These are phyloP conservation scores for Gossypium schwendimanii DNA, from an alignment of 441 rosid species.

Conservation along the genomic window DNA sequence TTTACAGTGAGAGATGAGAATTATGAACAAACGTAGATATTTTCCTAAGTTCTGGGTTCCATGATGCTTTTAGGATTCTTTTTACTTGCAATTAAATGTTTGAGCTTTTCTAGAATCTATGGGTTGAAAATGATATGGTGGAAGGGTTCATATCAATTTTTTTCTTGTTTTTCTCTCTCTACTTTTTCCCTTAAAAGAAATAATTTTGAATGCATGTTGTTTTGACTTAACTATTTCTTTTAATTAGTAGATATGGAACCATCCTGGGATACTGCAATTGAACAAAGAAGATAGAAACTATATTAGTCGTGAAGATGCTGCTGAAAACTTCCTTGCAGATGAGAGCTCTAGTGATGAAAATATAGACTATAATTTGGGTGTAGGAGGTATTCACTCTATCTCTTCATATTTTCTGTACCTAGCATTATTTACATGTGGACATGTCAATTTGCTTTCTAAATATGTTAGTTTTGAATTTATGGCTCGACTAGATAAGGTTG, in stretches of 20 bases:
- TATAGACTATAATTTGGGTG: slow-evolving; percentile 56
- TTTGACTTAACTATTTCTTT: slow-evolving; percentile 9
- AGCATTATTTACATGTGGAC: slow-evolving; percentile 10
- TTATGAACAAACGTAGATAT: neutral
- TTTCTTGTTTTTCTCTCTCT: slow-evolving; percentile 1
- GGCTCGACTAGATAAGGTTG: neutral
- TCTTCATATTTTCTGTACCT: slow-evolving; percentile 12
- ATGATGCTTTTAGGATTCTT: neutral
- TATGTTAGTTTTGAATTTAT: neutral
- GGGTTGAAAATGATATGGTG: neutral
- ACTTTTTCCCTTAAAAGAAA: slow-evolving; percentile 3
- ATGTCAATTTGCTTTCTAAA: neutral
- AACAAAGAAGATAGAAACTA: slow-evolving; percentile 77
- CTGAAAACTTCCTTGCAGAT: slow-evolving; percentile 65
- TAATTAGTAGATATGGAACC: slow-evolving; percentile 85
- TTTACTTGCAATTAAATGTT: neutral
- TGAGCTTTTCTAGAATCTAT: neutral
- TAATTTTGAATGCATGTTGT: neutral
- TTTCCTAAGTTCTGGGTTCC: neutral
- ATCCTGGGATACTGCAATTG: slow-evolving; percentile 96
- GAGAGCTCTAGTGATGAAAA: slow-evolving; percentile 98
- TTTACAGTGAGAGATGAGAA: slow-evolving; percentile 4
- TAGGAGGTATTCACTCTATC: slow-evolving; percentile 55
- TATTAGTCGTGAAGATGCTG: slow-evolving; percentile 62
- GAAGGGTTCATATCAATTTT: neutral